These are phyloP conservation scores for Patellifolia procumbens DNA, from an alignment of 179 eudicot genomes.

Conservation along the genomic window DNA sequence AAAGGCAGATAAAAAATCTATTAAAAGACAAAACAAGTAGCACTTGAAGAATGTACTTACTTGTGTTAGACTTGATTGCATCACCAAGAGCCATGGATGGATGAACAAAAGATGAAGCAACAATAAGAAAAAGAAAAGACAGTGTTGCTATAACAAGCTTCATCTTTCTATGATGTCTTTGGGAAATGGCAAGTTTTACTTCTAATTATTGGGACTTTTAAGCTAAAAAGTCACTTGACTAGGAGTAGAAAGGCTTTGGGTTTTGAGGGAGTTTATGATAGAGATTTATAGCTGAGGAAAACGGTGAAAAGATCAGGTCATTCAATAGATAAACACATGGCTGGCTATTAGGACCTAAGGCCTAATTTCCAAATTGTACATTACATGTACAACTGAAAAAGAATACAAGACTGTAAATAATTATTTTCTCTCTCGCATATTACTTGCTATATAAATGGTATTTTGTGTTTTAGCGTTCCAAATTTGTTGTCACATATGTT, in stretches of 20 bases:
- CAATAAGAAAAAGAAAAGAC: slow-evolving; percentile 25
- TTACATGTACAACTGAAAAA: too few relatives aligned
- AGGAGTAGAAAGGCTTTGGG: neutral
- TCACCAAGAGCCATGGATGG: slow-evolving; percentile 21
- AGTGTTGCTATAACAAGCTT: slow-evolving; percentile 30
- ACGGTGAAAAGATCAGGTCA: neutral
- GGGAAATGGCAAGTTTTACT: neutral
- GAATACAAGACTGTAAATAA: too few relatives aligned
- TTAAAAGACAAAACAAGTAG: neutral
- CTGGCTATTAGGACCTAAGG: neutral
- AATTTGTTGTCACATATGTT: too few relatives aligned
- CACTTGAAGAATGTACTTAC: slow-evolving; percentile 4
- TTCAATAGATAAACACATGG: neutral
- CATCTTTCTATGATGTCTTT: slow-evolving; percentile 22
- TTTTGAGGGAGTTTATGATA: neutral
- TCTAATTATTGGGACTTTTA: neutral
- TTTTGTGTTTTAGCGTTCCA: too few relatives aligned
- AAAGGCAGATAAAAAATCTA: too few relatives aligned
- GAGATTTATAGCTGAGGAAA: neutral
- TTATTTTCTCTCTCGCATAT: too few relatives aligned
- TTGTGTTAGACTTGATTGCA: slow-evolving; percentile 5
- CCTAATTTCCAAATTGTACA: neutral
- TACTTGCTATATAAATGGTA: too few relatives aligned
- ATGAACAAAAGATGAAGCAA: slow-evolving; percentile 26
- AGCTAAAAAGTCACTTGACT: too few relatives aligned